Percentiles rank a stretch among this genome's conserved stretches.
Evolutionary conservation across 345 rosid genomes (phyloP).

Genomic region (Anastatica hierochuntica): DNA sequence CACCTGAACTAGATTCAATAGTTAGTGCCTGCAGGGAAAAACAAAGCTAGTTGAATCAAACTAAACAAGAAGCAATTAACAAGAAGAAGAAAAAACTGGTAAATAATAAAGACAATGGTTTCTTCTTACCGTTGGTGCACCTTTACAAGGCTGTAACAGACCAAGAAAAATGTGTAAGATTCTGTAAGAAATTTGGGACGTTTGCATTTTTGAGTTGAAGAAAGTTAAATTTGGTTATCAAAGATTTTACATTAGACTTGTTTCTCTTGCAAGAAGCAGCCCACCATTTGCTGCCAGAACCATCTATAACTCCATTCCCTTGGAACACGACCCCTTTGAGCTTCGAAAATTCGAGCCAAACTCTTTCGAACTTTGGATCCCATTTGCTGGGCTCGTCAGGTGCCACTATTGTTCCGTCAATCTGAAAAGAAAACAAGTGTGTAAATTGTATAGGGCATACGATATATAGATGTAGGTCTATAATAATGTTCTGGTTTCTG

Average conservation of each 20-base stretch:
- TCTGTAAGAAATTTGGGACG: background rate
- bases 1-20: conserved; percentile 80
- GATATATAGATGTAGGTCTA: background rate
- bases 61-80: background rate
- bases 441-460: background rate
- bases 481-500: background rate
- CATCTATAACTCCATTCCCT: conserved; percentile 87
- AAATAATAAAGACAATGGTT: conserved; percentile 14
- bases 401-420: conserved; percentile 89
- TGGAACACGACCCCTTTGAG: conserved; percentile 65
- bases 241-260: conserved; percentile 53
- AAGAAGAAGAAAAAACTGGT: background rate
- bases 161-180: conserved; percentile 22
- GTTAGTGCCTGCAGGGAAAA: conserved; percentile 68
- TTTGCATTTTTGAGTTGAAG: background rate
- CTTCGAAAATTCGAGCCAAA: conserved; percentile 86
- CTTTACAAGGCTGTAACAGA: conserved; percentile 76
- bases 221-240: background rate
- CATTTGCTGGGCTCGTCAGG: conserved; percentile 81
- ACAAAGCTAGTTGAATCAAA: conserved; percentile 9
- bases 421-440: conserved; percentile 32
- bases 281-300: conserved; percentile 99
- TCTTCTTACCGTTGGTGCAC: conserved; percentile 80
- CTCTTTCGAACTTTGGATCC: conserved; percentile 56
- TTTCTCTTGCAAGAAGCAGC: conserved; percentile 94